Percentiles rank a stretch among this genome's conserved stretches.
Evolutionary conservation across 148 eudicot species (phyloP).

Genomic region (Nepenthes mirabilis): DNA sequence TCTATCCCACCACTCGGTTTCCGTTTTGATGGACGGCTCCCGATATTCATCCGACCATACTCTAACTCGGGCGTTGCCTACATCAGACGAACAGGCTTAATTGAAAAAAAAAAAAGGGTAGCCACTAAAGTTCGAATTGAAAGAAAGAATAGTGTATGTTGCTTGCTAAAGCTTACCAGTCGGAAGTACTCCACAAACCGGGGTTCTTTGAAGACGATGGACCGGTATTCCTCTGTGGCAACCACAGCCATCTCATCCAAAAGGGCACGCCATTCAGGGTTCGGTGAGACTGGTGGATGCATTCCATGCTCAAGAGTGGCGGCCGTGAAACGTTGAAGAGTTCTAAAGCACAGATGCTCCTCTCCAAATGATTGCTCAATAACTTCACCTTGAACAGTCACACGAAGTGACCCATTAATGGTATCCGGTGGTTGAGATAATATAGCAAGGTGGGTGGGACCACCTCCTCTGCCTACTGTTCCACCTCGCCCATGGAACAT

Average conservation of each 20-base stretch:
- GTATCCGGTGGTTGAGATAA: conserved; percentile 14
- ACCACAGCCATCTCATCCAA: conserved; percentile 12
- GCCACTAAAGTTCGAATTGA: background rate
- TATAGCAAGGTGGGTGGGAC: conserved; percentile 17
- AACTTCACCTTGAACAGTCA: conserved; percentile 14
- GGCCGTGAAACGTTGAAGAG: conserved; percentile 13
- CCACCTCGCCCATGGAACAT: conserved; percentile 18
- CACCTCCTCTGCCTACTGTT: conserved; percentile 15
- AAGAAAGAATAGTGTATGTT: background rate
- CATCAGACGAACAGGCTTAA: background rate
- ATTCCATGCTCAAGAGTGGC: conserved; percentile 16
- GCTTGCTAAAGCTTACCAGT: conserved; percentile 4
- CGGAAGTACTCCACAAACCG: conserved; percentile 16
- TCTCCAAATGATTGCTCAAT: conserved; percentile 13
- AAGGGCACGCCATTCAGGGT: conserved; percentile 12
- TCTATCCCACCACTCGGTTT: conserved; percentile 17
- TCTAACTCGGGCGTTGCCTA: conserved; percentile 17
- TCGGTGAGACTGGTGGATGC: conserved; percentile 11
- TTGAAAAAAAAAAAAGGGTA: background rate
- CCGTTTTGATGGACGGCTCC: conserved; percentile 12
- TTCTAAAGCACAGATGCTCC: conserved; percentile 14
- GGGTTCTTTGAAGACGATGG: conserved; percentile 13
- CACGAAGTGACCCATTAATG: conserved; percentile 12
- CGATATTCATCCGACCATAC: conserved; percentile 14
- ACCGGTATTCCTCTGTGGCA: conserved; percentile 11